Percentiles rank a stretch among this genome's conserved stretches.
Conservation (phyloP, 2,329 filamentous ascomycete species). For the Claviceps quebecensis region DNA sequence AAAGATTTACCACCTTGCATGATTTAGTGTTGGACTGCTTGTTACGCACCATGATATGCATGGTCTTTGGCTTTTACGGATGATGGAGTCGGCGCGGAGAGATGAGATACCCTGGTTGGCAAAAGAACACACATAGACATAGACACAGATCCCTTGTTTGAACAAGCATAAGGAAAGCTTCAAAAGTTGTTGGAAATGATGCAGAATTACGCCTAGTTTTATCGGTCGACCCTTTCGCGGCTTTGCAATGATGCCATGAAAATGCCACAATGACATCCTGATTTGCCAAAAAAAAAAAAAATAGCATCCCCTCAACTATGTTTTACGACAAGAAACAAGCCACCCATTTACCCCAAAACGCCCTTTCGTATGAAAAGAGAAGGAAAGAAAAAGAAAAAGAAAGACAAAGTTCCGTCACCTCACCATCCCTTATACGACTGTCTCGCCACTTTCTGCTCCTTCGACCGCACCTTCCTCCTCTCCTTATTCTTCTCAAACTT, state of each 20-base stretch:
- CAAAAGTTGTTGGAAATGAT: background rate
- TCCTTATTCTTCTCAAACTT: slow-evolving; percentile 76
- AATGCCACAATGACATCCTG: background rate
- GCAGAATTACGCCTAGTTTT: background rate
- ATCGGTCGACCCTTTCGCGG: background rate
- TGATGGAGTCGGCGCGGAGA: background rate
- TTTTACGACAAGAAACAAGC: background rate
- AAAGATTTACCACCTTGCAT: background rate
- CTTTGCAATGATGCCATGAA: background rate
- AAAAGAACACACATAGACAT: background rate
- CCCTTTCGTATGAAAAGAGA: background rate
- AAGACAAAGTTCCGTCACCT: background rate
- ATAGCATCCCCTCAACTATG: background rate
- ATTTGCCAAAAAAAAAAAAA: background rate
- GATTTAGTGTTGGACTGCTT: background rate
- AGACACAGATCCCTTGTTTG: background rate
- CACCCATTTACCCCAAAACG: background rate
- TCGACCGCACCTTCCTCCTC: slow-evolving; percentile 63
- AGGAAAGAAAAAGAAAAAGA: slow-evolving; percentile 7
- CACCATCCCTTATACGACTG: slow-evolving; percentile 48
- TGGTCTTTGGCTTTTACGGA: background rate
- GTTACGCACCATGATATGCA: background rate
- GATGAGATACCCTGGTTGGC: background rate
- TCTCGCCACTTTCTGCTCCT: slow-evolving; percentile 57
- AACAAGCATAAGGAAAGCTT: background rate